Base-by-base conservation (phyloP, 2,329 filamentous ascomycete species). In the Gyromitra esculenta region DNA sequence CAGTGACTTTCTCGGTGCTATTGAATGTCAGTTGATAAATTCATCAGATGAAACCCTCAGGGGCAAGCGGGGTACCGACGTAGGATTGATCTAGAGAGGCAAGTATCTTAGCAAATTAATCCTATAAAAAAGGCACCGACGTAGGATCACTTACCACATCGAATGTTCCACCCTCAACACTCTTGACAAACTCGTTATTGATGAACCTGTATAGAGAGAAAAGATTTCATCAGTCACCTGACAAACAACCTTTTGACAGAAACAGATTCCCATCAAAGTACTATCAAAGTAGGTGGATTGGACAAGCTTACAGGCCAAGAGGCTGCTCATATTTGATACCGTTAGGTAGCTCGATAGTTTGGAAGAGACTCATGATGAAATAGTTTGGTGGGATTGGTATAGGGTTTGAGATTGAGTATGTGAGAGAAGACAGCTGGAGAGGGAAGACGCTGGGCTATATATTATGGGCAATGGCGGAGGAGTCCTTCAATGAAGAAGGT, bases 121-220 rank as follows among this genome's bases (percentile, higher is more conserved):
- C 11, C 18, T 1, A 57, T 21, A n/a, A 13, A 54, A 35, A 21
- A 7, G 8, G 7, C 6, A 43, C 39, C 66, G n/a, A 62, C 63
- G 50, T n/a, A 56, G 11, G 18, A 8, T 56, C 7, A 63, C 76
- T 71, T 72, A 77, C 76, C 59, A 94, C 92, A 85, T 97, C 93
- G 83, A 97, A 96, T 80, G 91, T 94, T 88, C 93, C 91, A 86
- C 94, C 94, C 81, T 97, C 92, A 79, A 91, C 90, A 83, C 90
- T 88, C 84, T 91, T 90, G 79, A 96, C 89, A 86, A 91, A 97
- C 85, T 97, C 91, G 85, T 95, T 94, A 89, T 96, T 94, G 88
- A 97, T 96, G 88, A 93, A 96, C 77, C 91, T 93, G 82, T 8
- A 21, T 5, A 6, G 6, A 45, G 56, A 50, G 81, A 78, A 57